Conservation (phyloP, 2,329 filamentous ascomycete species). For the Colletotrichum gloeosporioides region DNA sequence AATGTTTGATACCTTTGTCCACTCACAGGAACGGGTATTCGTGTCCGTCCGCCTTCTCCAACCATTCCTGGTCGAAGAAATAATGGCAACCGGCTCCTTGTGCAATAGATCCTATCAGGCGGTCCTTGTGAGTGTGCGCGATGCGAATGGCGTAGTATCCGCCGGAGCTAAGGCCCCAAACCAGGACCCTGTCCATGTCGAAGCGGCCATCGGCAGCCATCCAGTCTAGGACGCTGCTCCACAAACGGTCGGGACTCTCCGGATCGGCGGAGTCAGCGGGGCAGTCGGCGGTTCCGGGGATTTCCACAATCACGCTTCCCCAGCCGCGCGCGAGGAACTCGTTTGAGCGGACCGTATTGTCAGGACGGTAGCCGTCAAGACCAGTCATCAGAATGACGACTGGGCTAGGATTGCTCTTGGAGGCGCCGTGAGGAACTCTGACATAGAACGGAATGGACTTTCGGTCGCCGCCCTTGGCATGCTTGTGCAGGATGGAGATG, state of each 20-base stretch:
- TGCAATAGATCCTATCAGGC: conserved; percentile 61
- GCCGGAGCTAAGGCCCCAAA: conserved; percentile 70
- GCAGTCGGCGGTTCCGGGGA: conserved; percentile 58
- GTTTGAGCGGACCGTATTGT: conserved; percentile 65
- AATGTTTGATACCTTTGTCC: not conserved
- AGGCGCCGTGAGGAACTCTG: conserved; percentile 53
- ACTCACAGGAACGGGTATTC: conserved; percentile 67
- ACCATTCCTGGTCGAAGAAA: conserved; percentile 59
- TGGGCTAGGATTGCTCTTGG: conserved; percentile 36
- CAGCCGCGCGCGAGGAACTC: conserved; percentile 69
- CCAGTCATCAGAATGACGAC: conserved; percentile 65
- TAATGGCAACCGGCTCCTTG: conserved; percentile 63
- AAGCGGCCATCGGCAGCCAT: conserved; percentile 55
- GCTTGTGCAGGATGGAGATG: conserved; percentile 63
- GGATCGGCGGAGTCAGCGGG: conserved; percentile 68
- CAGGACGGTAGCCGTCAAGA: conserved; percentile 67
- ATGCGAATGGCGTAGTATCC: conserved; percentile 72
- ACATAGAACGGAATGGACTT: conserved; percentile 68
- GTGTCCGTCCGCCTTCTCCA: conserved; percentile 66
- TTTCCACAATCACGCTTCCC: conserved; percentile 67
- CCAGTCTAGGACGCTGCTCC: conserved; percentile 67
- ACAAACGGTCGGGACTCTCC: conserved; percentile 63
- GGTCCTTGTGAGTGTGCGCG: conserved; percentile 68
- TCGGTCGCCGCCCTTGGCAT: conserved; percentile 56
- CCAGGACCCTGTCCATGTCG: conserved; percentile 61